Percentiles rank a stretch among this genome's conserved stretches.
phyloP scores from a whole-genome alignment of 2,329 filamentous ascomycete genomes.

The Fusarium lateritium region DNA sequence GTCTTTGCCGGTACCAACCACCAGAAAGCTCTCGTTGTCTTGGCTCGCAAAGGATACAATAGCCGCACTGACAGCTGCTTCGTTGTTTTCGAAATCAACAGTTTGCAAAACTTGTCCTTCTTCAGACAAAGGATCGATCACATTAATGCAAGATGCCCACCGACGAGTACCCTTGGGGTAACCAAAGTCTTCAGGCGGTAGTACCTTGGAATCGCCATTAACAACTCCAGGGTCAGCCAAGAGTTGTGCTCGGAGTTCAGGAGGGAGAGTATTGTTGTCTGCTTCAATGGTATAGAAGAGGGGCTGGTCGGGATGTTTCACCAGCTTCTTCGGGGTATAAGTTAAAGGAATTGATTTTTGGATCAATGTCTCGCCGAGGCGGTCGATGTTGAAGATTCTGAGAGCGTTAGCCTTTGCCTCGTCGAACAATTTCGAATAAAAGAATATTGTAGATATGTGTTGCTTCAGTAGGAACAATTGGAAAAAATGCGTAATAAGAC shows the following conservation, averaged over 20 bases:
- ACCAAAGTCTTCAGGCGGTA: constrained; percentile 88
- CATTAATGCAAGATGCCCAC: constrained; percentile 96
- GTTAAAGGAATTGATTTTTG: constrained; percentile 88
- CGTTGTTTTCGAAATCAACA: constrained; percentile 88
- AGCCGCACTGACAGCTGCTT: constrained; percentile 89
- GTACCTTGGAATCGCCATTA: constrained; percentile 79
- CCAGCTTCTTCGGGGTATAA: constrained; percentile 90
- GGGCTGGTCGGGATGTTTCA: constrained; percentile 88
- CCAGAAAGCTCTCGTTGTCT: constrained; percentile 90
- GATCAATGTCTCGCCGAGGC: constrained; percentile 86
- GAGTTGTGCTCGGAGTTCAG: constrained; percentile 81
- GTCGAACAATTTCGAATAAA: not conserved
- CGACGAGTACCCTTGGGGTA: constrained; percentile 86
- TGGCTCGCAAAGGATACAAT: constrained; percentile 90
- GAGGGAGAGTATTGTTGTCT: constrained; percentile 91
- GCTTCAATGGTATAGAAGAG: constrained; percentile 95
- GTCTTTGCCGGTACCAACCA: constrained; percentile 95
- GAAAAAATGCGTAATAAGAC: constrained; percentile 67
- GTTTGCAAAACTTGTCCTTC: constrained; percentile 80
- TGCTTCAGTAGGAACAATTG: constrained; percentile 99
- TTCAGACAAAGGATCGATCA: constrained; percentile 85
- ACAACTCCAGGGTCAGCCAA: constrained; percentile 78
- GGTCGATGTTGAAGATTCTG: constrained; percentile 92
- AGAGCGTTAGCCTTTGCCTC: constrained; percentile 52
- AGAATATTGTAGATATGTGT: constrained; percentile 32